Base-by-base conservation (phyloP, 2,329 filamentous ascomycete species). In the Hansfordia pulvinata region DNA sequence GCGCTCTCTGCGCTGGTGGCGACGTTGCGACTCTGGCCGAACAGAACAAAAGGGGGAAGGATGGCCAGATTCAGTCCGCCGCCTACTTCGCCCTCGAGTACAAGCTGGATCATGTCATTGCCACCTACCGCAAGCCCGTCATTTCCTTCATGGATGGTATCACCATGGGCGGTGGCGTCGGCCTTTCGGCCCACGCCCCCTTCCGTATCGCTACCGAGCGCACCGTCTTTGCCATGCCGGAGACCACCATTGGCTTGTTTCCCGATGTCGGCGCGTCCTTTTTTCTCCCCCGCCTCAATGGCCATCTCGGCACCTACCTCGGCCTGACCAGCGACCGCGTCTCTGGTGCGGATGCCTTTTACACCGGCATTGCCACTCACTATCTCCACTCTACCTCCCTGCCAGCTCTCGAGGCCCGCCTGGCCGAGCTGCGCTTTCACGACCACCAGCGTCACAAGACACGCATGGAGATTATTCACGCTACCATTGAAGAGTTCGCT, bases 201-300 rank as follows among this genome's bases (percentile, higher is more conserved):
- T 88, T 98, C 66, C 70, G 90, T 33, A 93, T 98, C 47, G 90
- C 90, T 19, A 98, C 90, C 3, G 90, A 98, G 57, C 79, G 78
- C 47, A 98, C 90, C 5, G 58, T 93, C 25, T 96, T 98, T 45
- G 86, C 92, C 40, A 98, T 98, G 90, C 90, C 90, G 17, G 90
- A 98, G 60, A 98, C 90, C 4, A 93, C 75, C 7, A 98, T 98
- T 46, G 90, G 90, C 20, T 94, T 96, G 64, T 98, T 98, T 65
- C 90, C 92, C 6, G 92, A 98, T 46, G 90, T 98, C 25, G 90
- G 90, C 34, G 92, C 79, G 17, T 92, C 83, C 8, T 98, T 96
- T 62, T 96, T 96, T 64, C 64, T 98, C 28, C 83, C 90, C 10
- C 70, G 85, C 35, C 75, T 98, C 64, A 75, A 92, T 42, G 90